Percentiles rank a stretch among this genome's conserved stretches.
Conservation (phyloP, 2,329 filamentous ascomycete species). For the Tricladium varicosporioides region DNA sequence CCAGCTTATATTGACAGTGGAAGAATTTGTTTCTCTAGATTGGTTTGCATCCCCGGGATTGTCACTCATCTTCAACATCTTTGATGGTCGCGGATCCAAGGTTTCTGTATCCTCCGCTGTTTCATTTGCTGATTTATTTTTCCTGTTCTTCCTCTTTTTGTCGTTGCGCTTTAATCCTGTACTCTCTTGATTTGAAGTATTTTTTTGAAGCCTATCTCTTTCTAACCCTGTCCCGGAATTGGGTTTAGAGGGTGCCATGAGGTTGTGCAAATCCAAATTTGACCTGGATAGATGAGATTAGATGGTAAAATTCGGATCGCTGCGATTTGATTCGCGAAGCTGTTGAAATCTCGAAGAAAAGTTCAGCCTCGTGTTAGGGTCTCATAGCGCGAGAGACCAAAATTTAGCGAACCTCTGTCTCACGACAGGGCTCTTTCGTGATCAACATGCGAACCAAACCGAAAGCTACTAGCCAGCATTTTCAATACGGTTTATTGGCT, state of each 20-base stretch:
- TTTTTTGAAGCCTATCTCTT: background rate
- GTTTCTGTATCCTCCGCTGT: background rate
- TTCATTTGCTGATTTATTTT: background rate
- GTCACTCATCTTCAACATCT: background rate
- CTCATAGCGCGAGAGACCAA: background rate
- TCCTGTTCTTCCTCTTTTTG: conserved; percentile 10
- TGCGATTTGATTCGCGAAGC: background rate
- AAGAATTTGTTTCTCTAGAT: background rate
- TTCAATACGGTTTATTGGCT: no score
- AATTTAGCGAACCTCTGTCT: background rate
- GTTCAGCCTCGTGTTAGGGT: background rate
- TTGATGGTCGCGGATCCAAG: background rate
- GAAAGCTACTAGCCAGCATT: no score
- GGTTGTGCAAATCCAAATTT: background rate
- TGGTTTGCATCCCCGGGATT: background rate
- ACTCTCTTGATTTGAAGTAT: background rate
- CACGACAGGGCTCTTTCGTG: background rate
- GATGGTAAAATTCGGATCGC: no score
- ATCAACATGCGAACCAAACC: no score
- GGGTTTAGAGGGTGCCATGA: conserved; percentile 19
- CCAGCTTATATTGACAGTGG: background rate
- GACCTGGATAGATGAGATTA: background rate
- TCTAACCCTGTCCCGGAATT: background rate
- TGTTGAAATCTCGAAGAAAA: background rate
- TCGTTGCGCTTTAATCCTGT: background rate